A percentile compares a stretch with the other conserved stretches of the same genome.
Evolutionary conservation across 2,329 filamentous ascomycete species (phyloP).

Genomic region (Trichoderma gracile): DNA sequence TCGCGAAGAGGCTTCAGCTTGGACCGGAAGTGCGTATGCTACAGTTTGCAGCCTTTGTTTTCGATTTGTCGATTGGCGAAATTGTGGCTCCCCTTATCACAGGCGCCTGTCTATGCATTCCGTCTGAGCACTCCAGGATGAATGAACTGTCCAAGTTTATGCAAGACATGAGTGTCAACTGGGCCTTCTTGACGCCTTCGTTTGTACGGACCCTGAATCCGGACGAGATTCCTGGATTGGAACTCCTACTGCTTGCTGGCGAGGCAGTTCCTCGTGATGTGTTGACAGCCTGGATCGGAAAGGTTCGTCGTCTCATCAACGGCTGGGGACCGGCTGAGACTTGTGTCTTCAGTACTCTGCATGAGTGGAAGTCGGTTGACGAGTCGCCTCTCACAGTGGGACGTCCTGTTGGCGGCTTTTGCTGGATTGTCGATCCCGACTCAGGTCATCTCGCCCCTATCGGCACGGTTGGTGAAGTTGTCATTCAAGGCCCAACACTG

Average conservation of each 20-base stretch:
- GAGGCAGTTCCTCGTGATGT: slow-evolving; percentile 10
- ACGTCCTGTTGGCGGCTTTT: slow-evolving; percentile 11
- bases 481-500: slow-evolving; percentile 47
- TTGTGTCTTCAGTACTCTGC: slow-evolving; percentile 32
- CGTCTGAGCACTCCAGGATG: slow-evolving; percentile 20
- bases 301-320: slow-evolving; percentile 40
- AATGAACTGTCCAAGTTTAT: slow-evolving; percentile 23
- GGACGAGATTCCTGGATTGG: slow-evolving; percentile 4
- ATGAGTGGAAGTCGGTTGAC: background rate
- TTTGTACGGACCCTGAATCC: background rate
- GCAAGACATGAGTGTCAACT: background rate
- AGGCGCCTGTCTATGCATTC: slow-evolving; percentile 31
- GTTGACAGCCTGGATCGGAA: slow-evolving; percentile 24
- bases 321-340: slow-evolving; percentile 47
- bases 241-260: slow-evolving; percentile 15
- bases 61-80: slow-evolving; percentile 27
- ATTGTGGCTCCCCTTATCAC: slow-evolving; percentile 20
- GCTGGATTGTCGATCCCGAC: slow-evolving; percentile 32
- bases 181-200: slow-evolving; percentile 16
- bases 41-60: slow-evolving; percentile 28
- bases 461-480: slow-evolving; percentile 36
- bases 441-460: slow-evolving; percentile 29
- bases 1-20: background rate
- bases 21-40: slow-evolving; percentile 9
- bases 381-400: slow-evolving; percentile 21